These are phyloP conservation scores for Begonia masoniana DNA, from an alignment of 306 rosid genomes.

Conservation along the genomic window DNA sequence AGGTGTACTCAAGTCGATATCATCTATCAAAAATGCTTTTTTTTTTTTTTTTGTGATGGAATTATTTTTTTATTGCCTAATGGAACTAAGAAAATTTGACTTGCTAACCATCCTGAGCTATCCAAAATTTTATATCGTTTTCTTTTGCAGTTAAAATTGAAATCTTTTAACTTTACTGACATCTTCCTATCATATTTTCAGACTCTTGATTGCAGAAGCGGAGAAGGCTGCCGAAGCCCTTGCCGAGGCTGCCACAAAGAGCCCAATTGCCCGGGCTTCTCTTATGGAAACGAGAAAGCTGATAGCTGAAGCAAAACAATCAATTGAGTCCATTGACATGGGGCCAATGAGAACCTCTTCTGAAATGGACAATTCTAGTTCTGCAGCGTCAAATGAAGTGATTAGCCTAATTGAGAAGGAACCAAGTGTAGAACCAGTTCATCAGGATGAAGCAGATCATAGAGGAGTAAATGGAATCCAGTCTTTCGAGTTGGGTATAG, in stretches of 20 bases:
- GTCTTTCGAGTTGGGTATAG: slow-evolving; percentile 16
- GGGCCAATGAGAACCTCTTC: slow-evolving; percentile 12
- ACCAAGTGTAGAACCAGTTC: slow-evolving; percentile 8
- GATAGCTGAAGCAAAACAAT: slow-evolving; percentile 82
- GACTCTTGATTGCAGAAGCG: slow-evolving; percentile 87
- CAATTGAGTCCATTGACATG: slow-evolving; percentile 51
- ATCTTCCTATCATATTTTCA: slow-evolving; percentile 19
- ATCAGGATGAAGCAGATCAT: slow-evolving; percentile 17
- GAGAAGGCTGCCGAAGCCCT: slow-evolving; percentile 89
- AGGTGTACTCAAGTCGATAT: too few relatives aligned
- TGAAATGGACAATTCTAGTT: slow-evolving; percentile 20
- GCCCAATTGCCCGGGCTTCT: slow-evolving; percentile 73
- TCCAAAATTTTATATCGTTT: too few relatives aligned
- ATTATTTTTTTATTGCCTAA: too few relatives aligned
- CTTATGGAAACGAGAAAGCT: slow-evolving; percentile 74
- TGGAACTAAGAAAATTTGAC: too few relatives aligned
- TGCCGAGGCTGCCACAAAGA: slow-evolving; percentile 70
- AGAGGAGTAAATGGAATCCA: slow-evolving; percentile 40
- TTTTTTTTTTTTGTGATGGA: too few relatives aligned
- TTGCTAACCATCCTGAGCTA: too few relatives aligned
- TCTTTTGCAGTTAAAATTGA: background rate
- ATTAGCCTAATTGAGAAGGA: slow-evolving; percentile 11
- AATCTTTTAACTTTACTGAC: background rate
- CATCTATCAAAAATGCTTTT: too few relatives aligned
- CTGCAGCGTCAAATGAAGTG: slow-evolving; percentile 20